A percentile compares a stretch with the other conserved stretches of the same genome.
These are phyloP conservation scores for Apiospora kogelbergensis DNA, from an alignment of 2,329 filamentous ascomycete species.

Conservation along the genomic window DNA sequence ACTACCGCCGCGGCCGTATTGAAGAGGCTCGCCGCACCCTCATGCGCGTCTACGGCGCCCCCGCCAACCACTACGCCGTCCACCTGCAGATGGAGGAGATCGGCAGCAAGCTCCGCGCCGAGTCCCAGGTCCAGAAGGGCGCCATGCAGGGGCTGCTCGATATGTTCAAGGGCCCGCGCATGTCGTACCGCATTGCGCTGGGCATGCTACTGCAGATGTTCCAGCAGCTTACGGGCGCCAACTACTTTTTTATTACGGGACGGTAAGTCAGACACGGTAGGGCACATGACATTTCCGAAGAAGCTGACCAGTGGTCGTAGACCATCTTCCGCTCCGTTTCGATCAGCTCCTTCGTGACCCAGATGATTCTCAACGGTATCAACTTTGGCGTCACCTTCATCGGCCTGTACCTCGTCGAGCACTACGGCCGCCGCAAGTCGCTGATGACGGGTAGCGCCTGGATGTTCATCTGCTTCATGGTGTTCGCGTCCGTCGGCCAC, in stretches of 20 bases:
- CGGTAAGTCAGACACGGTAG: slow-evolving; percentile 20
- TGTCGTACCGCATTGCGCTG: slow-evolving; percentile 61
- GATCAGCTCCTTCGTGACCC: slow-evolving; percentile 63
- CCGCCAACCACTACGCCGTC: slow-evolving; percentile 43
- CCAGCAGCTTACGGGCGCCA: slow-evolving; percentile 68
- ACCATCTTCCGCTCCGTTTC: slow-evolving; percentile 46
- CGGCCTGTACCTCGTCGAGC: slow-evolving; percentile 69
- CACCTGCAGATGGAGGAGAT: slow-evolving; percentile 54
- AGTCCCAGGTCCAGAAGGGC: slow-evolving; percentile 39
- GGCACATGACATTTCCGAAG: not conserved
- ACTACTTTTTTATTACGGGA: slow-evolving; percentile 66
- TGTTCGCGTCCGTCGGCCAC: slow-evolving; percentile 54
- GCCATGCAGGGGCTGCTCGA: slow-evolving; percentile 49
- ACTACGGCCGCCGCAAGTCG: slow-evolving; percentile 63
- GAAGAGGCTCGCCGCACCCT: slow-evolving; percentile 49
- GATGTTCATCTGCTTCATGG: slow-evolving; percentile 61
- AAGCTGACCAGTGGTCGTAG: not conserved
- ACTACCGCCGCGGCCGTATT: slow-evolving; percentile 46
- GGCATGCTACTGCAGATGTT: slow-evolving; percentile 63
- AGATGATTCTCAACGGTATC: slow-evolving; percentile 66
- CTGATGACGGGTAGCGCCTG: slow-evolving; percentile 62
- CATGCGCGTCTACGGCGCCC: slow-evolving; percentile 47
- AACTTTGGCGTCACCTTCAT: slow-evolving; percentile 68
- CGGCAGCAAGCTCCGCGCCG: slow-evolving; percentile 50
- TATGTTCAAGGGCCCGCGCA: slow-evolving; percentile 64